A percentile compares a stretch with the other conserved stretches of the same genome.
Evolutionary conservation across 2,329 filamentous ascomycete genomes (phyloP).

Genomic region (Cercospora sojina): DNA sequence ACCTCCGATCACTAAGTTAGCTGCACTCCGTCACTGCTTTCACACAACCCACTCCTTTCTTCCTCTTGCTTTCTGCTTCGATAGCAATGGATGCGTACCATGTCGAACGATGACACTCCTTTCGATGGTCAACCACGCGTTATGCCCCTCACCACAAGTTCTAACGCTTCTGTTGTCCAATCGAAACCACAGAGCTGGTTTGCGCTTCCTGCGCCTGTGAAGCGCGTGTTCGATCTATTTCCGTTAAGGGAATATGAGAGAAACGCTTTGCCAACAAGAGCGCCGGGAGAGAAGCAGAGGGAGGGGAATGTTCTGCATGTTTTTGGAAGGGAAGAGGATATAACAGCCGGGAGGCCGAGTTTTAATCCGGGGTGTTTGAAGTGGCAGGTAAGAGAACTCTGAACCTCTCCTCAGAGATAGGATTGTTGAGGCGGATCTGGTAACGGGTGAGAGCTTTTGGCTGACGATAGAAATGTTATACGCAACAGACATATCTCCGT

Average conservation of each 20-base stretch:
- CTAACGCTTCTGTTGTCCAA: not conserved
- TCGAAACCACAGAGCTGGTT: slow-evolving; percentile 38
- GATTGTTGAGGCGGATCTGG: no score
- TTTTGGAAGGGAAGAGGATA: slow-evolving; percentile 68
- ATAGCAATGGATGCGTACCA: slow-evolving; percentile 2
- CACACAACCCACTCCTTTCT: not conserved
- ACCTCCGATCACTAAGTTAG: slow-evolving; percentile 1
- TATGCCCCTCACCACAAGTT: not conserved
- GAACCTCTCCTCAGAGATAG: no score
- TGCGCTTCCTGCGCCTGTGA: slow-evolving; percentile 70
- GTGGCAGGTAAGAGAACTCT: slow-evolving; percentile 80
- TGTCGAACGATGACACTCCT: not conserved
- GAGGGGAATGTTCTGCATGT: slow-evolving; percentile 67
- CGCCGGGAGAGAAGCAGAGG: slow-evolving; percentile 47
- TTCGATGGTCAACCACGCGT: slow-evolving; percentile 22
- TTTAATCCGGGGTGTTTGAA: slow-evolving; percentile 93
- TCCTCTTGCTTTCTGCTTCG: slow-evolving; percentile 3
- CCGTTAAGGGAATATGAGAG: slow-evolving; percentile 73
- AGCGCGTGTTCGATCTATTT: slow-evolving; percentile 78
- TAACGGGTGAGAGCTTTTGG: not conserved
- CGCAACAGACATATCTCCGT: slow-evolving; percentile 71
- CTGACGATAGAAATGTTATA: not conserved
- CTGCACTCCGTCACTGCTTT: not conserved
- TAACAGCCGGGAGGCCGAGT: slow-evolving; percentile 63
- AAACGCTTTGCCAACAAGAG: slow-evolving; percentile 70